A percentile compares a stretch with the other conserved stretches of the same genome.
Conservation (phyloP, 2,329 filamentous ascomycete genomes). For the Lasiodiplodia citricola region DNA sequence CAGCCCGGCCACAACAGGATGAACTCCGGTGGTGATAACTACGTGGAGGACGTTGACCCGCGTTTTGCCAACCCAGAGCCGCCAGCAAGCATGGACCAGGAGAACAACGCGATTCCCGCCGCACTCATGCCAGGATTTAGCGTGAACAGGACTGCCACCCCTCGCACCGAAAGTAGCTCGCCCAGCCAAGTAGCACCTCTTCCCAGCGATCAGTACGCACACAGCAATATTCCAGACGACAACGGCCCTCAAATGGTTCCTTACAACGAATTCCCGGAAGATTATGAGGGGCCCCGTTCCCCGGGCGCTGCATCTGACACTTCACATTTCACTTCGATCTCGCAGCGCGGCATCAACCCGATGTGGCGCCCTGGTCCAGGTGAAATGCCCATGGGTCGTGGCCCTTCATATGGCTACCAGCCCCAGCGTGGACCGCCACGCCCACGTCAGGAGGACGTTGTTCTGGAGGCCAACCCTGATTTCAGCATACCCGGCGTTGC, state of each 20-base stretch:
- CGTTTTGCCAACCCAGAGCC: conserved; percentile 68
- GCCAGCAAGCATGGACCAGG: neutral
- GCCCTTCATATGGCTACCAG: conserved; percentile 45
- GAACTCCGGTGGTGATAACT: conserved; percentile 52
- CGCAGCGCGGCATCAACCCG: conserved; percentile 85
- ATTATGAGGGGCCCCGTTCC: conserved; percentile 68
- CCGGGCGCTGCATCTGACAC: conserved; percentile 75
- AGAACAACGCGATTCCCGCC: conserved; percentile 30
- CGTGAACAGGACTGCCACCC: conserved; percentile 31
- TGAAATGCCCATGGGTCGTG: conserved; percentile 45
- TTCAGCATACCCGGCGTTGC: conserved; percentile 70
- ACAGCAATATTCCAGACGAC: conserved; percentile 1
- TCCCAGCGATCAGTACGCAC: conserved; percentile 33
- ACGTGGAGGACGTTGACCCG: conserved; percentile 94
- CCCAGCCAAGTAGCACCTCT: conserved; percentile 32
- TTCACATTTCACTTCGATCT: conserved; percentile 88
- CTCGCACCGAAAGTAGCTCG: conserved; percentile 34
- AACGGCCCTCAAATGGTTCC: conserved; percentile 23
- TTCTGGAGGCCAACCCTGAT: conserved; percentile 82
- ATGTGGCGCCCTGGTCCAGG: conserved; percentile 72
- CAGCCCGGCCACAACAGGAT: conserved; percentile 20
- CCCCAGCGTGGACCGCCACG: conserved; percentile 33
- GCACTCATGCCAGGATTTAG: conserved; percentile 42
- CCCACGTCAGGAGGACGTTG: conserved; percentile 68
- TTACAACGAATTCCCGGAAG: conserved; percentile 52